Evolutionary conservation across 2,329 filamentous ascomycete genomes (phyloP).

Genomic region (Cryphonectria nitschkei): DNA sequence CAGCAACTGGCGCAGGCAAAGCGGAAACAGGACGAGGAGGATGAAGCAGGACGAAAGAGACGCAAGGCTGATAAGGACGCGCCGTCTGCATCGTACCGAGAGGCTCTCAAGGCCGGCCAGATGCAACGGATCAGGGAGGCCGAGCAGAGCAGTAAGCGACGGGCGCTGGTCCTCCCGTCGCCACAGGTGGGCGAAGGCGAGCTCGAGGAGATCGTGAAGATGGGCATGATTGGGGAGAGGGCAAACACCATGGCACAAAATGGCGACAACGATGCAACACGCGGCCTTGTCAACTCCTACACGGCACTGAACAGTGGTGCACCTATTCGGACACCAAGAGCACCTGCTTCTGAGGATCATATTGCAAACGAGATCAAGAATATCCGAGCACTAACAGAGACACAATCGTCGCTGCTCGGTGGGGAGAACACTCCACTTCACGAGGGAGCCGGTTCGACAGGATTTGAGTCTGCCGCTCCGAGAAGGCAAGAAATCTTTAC

Average conservation of each 20-base stretch:
- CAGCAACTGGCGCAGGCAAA: constrained; percentile 85
- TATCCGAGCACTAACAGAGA: constrained; percentile 88
- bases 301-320: constrained; percentile 77
- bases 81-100: constrained; percentile 77
- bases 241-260: constrained; percentile 75
- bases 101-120: constrained; percentile 90
- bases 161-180: constrained; percentile 78
- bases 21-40: constrained; percentile 88
- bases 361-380: constrained; percentile 97
- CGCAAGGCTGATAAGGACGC: constrained; percentile 86
- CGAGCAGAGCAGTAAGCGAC: constrained; percentile 93
- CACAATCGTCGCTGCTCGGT: constrained; percentile 88
- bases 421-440: constrained; percentile 91
- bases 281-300: constrained; percentile 87
- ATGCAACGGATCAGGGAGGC: constrained; percentile 94
- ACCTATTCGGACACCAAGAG: constrained; percentile 89
- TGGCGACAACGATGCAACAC: constrained; percentile 82
- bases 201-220: constrained; percentile 97
- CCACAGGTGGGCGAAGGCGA: constrained; percentile 93
- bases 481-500: constrained; percentile 83
- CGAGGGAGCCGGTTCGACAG: constrained; percentile 80
- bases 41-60: constrained; percentile 79
- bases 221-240: constrained; percentile 91
- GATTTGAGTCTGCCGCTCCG: constrained; percentile 83
- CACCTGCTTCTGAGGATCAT: constrained; percentile 89